Evolutionary conservation across 2,329 filamentous ascomycete species (phyloP).

Genomic region (Monosporascus sp.): DNA sequence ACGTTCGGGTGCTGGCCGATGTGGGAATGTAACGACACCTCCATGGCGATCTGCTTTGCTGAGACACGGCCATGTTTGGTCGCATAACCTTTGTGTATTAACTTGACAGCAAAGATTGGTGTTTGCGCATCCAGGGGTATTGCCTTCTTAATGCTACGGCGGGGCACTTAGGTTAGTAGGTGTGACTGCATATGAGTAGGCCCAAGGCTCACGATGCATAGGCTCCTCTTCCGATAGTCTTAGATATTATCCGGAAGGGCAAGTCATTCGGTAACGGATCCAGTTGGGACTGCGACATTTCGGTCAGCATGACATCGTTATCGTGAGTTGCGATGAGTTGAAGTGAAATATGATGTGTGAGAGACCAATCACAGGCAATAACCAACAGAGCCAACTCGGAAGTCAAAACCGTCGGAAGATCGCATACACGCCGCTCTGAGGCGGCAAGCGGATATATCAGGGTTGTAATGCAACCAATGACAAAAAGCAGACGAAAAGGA

Average conservation of each 20-base stretch:
- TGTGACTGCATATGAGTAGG: constrained; percentile 8
- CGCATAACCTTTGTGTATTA: constrained; percentile 97
- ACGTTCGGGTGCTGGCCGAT: constrained; percentile 88
- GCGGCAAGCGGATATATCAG: no score
- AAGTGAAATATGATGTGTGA: background rate
- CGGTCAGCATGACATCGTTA: background rate
- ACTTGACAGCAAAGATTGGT: constrained; percentile 93
- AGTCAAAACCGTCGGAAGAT: no score
- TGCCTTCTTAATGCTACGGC: constrained; percentile 81
- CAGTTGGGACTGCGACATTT: constrained; percentile 73
- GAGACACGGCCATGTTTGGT: constrained; percentile 82
- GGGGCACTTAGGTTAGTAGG: background rate
- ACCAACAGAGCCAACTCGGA: no score
- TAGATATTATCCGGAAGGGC: constrained; percentile 90
- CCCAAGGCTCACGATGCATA: constrained; percentile 77
- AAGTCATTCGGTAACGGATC: constrained; percentile 79
- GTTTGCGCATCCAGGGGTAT: constrained; percentile 61
- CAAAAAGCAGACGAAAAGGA: background rate
- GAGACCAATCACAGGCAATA: background rate
- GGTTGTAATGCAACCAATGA: background rate
- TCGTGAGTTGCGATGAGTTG: background rate
- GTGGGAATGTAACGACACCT: constrained; percentile 83
- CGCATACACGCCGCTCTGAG: no score
- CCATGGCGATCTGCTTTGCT: constrained; percentile 83
- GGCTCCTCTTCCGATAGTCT: constrained; percentile 92